These are phyloP conservation scores for Epichloe festucae DNA, from an alignment of 2,329 filamentous ascomycete genomes.

Conservation along the genomic window DNA sequence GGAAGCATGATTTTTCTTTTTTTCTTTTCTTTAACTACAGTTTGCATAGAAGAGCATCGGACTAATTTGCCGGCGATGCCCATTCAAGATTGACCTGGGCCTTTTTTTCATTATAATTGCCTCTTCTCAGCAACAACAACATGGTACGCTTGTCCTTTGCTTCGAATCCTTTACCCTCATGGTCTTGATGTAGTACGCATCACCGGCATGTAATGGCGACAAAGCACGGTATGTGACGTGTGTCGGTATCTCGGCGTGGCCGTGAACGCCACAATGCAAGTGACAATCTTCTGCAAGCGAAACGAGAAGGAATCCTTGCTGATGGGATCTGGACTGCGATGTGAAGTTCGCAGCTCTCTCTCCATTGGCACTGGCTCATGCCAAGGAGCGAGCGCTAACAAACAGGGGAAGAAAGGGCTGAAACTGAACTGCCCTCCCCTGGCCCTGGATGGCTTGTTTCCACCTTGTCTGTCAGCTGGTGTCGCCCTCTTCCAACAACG, in stretches of 20 bases:
- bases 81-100: background rate
- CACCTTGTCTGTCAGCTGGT: too few species aligned
- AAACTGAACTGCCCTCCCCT: too few species aligned
- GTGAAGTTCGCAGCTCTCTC: too few species aligned
- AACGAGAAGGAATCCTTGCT: too few species aligned
- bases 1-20: background rate
- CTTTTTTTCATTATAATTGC: background rate
- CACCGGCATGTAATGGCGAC: constrained; percentile 56
- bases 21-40: background rate
- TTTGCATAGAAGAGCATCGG: background rate
- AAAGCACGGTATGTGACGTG: constrained; percentile 42
- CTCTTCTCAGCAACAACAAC: constrained; percentile 34
- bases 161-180: constrained; percentile 17
- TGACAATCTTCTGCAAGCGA: too few species aligned
- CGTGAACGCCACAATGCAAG: constrained; percentile 17
- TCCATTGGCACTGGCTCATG: too few species aligned
- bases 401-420: too few species aligned
- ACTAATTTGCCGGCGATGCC: background rate
- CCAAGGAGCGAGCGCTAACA: too few species aligned
- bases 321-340: too few species aligned
- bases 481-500: too few species aligned
- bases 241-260: background rate
- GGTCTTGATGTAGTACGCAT: constrained; percentile 41
- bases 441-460: too few species aligned
- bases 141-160: constrained; percentile 24